Evolutionary conservation across 2,329 filamentous ascomycete species (phyloP).

Genomic region (Xylaria sp.): DNA sequence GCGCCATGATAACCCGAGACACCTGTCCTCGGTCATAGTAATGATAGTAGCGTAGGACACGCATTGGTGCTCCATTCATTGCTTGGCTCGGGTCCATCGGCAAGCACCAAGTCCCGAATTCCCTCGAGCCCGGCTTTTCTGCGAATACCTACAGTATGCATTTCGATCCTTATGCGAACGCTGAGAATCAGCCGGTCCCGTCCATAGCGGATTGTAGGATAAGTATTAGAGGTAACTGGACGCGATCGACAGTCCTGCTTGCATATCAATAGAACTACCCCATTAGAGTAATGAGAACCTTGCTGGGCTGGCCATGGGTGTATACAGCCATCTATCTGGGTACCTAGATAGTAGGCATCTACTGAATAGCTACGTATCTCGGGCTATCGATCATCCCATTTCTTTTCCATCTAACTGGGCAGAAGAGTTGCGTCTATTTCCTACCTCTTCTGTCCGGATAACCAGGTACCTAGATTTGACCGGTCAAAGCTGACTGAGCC

Average conservation of each 20-base stretch:
- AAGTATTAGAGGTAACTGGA: constrained; percentile 5
- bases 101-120: constrained; percentile 17
- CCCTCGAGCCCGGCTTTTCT: constrained; percentile 10
- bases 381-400: not conserved
- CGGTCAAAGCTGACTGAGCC: constrained; percentile 16
- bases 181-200: constrained; percentile 9
- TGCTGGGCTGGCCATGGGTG: constrained; percentile 4
- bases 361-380: not conserved
- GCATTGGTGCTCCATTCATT: not conserved
- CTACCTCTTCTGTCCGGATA: constrained; percentile 4
- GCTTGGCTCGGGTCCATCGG: constrained; percentile 32
- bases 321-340: constrained; percentile 1
- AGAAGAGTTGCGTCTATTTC: constrained; percentile 3
- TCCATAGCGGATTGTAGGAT: constrained; percentile 1
- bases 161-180: constrained; percentile 12
- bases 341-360: not conserved
- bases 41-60: constrained; percentile 3
- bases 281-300: constrained; percentile 12
- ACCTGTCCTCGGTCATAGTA: not conserved
- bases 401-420: constrained; percentile 8
- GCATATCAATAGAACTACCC: constrained; percentile 7
- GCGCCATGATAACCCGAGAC: constrained; percentile 12
- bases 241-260: constrained; percentile 24
- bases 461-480: constrained; percentile 9
- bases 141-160: constrained; percentile 12